A percentile compares a stretch with the other conserved stretches of the same genome.
phyloP scores from a whole-genome alignment of 1,284 basidiomycete species.

The Wolfiporia cocos region DNA sequence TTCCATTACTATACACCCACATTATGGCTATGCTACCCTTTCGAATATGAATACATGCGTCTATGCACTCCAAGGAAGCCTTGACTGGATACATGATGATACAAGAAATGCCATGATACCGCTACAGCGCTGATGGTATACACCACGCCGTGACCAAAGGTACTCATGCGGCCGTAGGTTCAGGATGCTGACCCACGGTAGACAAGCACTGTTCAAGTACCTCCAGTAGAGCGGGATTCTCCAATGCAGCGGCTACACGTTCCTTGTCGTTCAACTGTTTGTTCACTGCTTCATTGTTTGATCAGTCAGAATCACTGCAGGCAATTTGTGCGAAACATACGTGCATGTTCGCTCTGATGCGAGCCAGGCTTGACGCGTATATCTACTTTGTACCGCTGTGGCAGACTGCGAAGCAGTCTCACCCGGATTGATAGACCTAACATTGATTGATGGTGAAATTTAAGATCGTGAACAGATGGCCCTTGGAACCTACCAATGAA shows the following conservation, averaged over 20 bases:
- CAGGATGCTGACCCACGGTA: constrained; percentile 10
- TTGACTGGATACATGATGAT: too few relatives aligned
- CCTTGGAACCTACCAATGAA: constrained; percentile 85
- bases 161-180: not conserved
- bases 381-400: constrained; percentile 92
- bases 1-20: not conserved
- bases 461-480: not conserved
- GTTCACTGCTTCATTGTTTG: constrained; percentile 59
- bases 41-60: too few relatives aligned
- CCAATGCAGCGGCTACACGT: constrained; percentile 93
- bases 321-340: constrained; percentile 32
- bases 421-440: constrained; percentile 90
- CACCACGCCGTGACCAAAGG: too few relatives aligned
- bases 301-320: not conserved
- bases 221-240: constrained; percentile 83
- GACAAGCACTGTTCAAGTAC: constrained; percentile 86
- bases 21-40: too few relatives aligned
- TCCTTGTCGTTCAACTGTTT: constrained; percentile 99
- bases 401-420: constrained; percentile 84
- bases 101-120: too few relatives aligned
- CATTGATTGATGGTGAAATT: not conserved
- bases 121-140: too few relatives aligned
- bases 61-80: too few relatives aligned
- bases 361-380: constrained; percentile 92
- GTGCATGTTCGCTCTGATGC: constrained; percentile 89